Evolutionary conservation across 208 protist genomes (phyloP).

Genomic region (Leishmania tropica): DNA sequence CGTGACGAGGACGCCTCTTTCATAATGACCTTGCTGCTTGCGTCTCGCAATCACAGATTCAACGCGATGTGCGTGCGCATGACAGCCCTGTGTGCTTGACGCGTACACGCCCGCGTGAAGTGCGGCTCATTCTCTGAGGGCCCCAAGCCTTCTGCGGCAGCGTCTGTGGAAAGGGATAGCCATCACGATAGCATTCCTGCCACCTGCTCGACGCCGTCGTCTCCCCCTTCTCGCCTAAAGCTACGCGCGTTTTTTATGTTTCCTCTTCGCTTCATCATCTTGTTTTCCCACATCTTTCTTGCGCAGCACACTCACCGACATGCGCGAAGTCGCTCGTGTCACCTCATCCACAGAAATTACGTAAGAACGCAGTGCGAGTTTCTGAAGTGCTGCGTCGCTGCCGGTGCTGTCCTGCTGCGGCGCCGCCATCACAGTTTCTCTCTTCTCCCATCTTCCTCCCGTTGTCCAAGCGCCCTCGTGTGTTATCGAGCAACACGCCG

Average conservation of each 20-base stretch:
- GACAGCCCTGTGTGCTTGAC: background rate
- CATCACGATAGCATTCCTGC: no score
- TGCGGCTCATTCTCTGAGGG: background rate
- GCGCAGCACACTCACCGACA: background rate
- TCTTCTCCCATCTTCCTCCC: background rate
- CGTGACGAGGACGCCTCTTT: background rate
- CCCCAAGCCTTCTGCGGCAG: background rate
- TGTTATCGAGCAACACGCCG: background rate
- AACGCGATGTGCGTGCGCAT: background rate
- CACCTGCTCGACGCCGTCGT: background rate
- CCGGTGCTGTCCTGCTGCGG: background rate
- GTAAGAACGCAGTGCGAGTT: background rate
- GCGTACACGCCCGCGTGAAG: background rate
- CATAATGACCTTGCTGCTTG: background rate
- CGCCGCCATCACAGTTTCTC: background rate
- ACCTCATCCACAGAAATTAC: background rate
- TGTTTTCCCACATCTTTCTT: background rate
- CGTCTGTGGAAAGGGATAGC: background rate
- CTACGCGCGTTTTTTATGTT: background rate
- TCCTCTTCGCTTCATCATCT: background rate
- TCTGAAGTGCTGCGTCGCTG: background rate
- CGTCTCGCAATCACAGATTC: background rate
- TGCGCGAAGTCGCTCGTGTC: slow-evolving; percentile 1
- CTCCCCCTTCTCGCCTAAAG: background rate
- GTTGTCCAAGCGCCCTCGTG: background rate